Base-by-base conservation (phyloP, 2,329 filamentous ascomycete species). In the Neonectria magnoliae region DNA sequence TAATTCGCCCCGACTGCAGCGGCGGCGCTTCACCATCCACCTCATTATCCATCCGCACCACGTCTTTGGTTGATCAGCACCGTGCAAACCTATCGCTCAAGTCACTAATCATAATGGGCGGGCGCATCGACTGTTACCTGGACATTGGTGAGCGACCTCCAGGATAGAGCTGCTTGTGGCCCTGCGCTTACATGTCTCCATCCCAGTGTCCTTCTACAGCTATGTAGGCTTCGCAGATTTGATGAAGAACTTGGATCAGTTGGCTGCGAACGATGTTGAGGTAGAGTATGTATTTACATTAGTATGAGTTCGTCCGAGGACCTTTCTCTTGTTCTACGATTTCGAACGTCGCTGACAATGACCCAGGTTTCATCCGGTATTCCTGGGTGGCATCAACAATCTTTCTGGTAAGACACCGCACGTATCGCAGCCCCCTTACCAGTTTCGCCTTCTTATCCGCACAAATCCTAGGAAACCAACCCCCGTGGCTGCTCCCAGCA, bases 401-500 rank as follows among this genome's bases (percentile, higher is more conserved):
- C 83, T 81, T 20, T 85, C 85, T 48, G 87, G 87, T 89, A 78
- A 38, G 63, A n/a, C 22, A 22, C 36, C 18, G 45, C 11, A 20
- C 16, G 13, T 44, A 31, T 38, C 45, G 16, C 16, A 27, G 60
- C 38, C 38, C 48, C 29, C 27, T 51, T 31, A 54, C 31, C 4
- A 22, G 14, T 22, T 45, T 20, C n/a, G 16, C 11, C 18, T 18
- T 44, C 67, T 71, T 9, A 68, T 51, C 11, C 6, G 18, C n/a
- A 8, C 2, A n/a, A 45, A 29, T 18, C 22, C 29, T 68, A 88
- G 90, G 91, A 54, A 95, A 96, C 77, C 88, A 88, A 68, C 92
- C 92, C 0, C 92, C 93, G 1, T 94, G 91, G 90, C 83, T 83
- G 0, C 81, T 92, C 31, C 87, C 89, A 2, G 88, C 87, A 47